Evolutionary conservation across 345 rosid genomes (phyloP).

Genomic region (Nephelium lappaceum): DNA sequence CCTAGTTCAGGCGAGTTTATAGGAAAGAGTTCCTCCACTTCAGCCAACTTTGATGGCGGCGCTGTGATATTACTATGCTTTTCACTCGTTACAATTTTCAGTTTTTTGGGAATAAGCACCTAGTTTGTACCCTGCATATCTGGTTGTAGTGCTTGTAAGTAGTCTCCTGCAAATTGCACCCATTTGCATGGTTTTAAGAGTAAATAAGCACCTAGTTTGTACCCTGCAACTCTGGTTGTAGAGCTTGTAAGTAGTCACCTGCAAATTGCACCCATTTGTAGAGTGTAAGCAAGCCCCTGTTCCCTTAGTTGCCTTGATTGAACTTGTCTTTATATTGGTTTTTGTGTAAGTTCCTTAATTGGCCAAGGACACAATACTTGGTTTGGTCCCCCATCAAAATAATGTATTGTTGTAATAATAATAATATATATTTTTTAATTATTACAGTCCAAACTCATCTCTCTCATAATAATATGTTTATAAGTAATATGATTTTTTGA

Average conservation of each 20-base stretch:
- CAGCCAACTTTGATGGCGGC: conserved; percentile 28
- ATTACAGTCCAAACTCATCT: no score
- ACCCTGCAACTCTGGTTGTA: neutral
- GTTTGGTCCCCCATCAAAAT: no score
- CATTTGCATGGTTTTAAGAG: neutral
- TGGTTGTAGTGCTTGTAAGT: neutral
- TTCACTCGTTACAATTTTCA: conserved; percentile 4
- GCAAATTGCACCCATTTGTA: neutral
- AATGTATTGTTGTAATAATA: no score
- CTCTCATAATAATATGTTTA: no score
- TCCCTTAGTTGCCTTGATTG: neutral
- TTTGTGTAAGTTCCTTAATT: no score
- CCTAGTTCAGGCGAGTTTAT: conserved; percentile 55
- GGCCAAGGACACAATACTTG: no score
- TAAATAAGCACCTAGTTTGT: neutral
- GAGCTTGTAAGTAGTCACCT: neutral
- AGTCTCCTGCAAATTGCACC: neutral
- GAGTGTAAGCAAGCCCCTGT: neutral
- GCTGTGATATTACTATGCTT: conserved; percentile 19
- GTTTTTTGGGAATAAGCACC: neutral
- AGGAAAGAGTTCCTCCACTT: conserved; percentile 49
- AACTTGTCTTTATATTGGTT: no score
- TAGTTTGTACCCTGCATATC: neutral
- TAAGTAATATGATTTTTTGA: no score
- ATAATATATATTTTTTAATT: no score